Base-by-base conservation (phyloP, 2,329 filamentous ascomycete genomes). In the Dryadomyces quercus-mongolicae region DNA sequence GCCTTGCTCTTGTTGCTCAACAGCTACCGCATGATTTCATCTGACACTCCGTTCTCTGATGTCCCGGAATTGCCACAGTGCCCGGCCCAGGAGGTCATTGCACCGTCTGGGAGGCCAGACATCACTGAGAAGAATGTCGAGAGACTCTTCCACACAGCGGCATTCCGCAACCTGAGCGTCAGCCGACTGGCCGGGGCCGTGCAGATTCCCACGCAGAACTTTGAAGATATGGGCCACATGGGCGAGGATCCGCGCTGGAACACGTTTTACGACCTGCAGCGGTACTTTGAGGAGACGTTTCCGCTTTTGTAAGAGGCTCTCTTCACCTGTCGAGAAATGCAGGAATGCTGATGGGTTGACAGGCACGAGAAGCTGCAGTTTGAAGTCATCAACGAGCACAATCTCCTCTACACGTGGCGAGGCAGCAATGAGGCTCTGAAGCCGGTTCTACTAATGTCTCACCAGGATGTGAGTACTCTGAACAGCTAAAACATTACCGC, bases 381-480 rank as follows among this genome's bases (percentile, higher is more conserved):
- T 0, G 75, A 82, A 54, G 75, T 74, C 55, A 65, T 81, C 60
- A 83, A 84, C 62, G 77, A 72, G 1, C 76, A 82, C 61, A 79
- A 75, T 5, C 67, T 82, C 49, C 61, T 83, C 36, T 81, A 75
- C 62, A 81, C 78, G 2, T 81, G 78, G 75, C 57, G 72, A 40
- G 81, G 80, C 2, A 70, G 67, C 5, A 68, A 80, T 46, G 57
- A 62, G 7, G 62, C 62, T 1, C 63, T 80, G 38, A 80, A 78
- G 62, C 80, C 80, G 0, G 73, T 74, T 5, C 65, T 84, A 9
- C 66, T 84, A 40, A 78, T 81, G 71, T 79, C 78, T 1, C 81
- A 84, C 62, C 78, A 82, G 62, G 81, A 84, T 62, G 78, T 81
- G 12, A 46, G 50, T 52, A 48, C 3, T 8, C n/a, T n/a, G n/a